Conservation (phyloP, 305 asterid genomes). For the Fraxinus angustifolia region DNA sequence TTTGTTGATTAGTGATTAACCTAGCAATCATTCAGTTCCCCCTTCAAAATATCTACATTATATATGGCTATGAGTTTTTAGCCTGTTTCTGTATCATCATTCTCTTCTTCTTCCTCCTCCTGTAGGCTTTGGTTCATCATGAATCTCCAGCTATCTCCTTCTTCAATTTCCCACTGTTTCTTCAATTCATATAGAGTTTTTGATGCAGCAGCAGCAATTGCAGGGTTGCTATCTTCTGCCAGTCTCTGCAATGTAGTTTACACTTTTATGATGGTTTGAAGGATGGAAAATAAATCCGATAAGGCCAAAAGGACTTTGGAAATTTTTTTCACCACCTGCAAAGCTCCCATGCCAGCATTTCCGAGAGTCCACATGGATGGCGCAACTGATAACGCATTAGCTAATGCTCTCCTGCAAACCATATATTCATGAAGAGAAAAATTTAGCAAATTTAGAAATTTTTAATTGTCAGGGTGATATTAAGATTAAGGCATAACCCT, state of each 20-base stretch:
- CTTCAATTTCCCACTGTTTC: constrained; percentile 91
- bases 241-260: constrained; percentile 52
- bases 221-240: constrained; percentile 79
- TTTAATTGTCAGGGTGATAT: background rate
- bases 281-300: background rate
- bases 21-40: background rate
- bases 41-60: constrained; percentile 19
- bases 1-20: constrained; percentile 19
- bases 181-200: constrained; percentile 71
- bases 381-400: constrained; percentile 86
- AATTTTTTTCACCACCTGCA: constrained; percentile 47
- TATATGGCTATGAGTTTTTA: constrained; percentile 17
- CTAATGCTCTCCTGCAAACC: constrained; percentile 71
- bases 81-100: constrained; percentile 25
- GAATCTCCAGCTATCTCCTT: constrained; percentile 91
- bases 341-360: constrained; percentile 98
- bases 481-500: background rate
- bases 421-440: background rate
- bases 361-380: constrained; percentile 98
- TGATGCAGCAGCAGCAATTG: constrained; percentile 86
- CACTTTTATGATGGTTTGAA: background rate
- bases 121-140: constrained; percentile 56
- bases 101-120: constrained; percentile 16
- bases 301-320: background rate
- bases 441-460: background rate